Evolutionary conservation across 352 stramenopile genomes (phyloP).

Genomic region (Phytophthora agathidicida): DNA sequence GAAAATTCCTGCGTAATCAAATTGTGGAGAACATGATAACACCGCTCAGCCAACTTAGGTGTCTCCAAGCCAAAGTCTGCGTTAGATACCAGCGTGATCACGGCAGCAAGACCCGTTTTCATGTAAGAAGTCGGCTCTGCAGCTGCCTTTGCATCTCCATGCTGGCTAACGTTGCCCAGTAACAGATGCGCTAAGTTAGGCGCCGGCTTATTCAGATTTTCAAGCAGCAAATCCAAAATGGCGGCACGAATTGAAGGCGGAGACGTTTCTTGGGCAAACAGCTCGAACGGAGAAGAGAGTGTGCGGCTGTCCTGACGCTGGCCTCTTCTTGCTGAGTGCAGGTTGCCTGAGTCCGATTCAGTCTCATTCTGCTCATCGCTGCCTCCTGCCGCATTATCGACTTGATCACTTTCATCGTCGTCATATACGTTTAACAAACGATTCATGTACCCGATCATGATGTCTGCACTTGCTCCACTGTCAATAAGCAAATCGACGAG

Average conservation of each 20-base stretch:
- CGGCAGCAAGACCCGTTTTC: conserved; percentile 65
- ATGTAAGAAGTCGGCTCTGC: conserved; percentile 35
- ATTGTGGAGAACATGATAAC: conserved; percentile 70
- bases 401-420: conserved; percentile 43
- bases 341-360: conserved; percentile 30
- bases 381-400: conserved; percentile 18
- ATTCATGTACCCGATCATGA: conserved; percentile 83
- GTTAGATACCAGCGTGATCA: conserved; percentile 78
- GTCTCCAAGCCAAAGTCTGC: conserved; percentile 70
- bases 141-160: conserved; percentile 35
- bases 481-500: conserved; percentile 76
- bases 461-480: conserved; percentile 64
- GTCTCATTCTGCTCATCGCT: conserved; percentile 31
- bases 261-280: conserved; percentile 46
- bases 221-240: conserved; percentile 78
- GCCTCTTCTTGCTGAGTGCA: conserved; percentile 44
- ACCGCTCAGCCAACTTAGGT: conserved; percentile 65
- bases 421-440: conserved; percentile 77
- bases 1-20: conserved; percentile 77
- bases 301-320: conserved; percentile 49
- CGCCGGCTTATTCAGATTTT: conserved; percentile 77
- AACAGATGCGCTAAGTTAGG: conserved; percentile 81
- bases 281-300: conserved; percentile 53
- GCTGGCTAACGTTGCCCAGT: conserved; percentile 59
- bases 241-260: conserved; percentile 61